These are phyloP conservation scores for Trapa incisa DNA, from an alignment of 345 rosid genomes.

Conservation along the genomic window DNA sequence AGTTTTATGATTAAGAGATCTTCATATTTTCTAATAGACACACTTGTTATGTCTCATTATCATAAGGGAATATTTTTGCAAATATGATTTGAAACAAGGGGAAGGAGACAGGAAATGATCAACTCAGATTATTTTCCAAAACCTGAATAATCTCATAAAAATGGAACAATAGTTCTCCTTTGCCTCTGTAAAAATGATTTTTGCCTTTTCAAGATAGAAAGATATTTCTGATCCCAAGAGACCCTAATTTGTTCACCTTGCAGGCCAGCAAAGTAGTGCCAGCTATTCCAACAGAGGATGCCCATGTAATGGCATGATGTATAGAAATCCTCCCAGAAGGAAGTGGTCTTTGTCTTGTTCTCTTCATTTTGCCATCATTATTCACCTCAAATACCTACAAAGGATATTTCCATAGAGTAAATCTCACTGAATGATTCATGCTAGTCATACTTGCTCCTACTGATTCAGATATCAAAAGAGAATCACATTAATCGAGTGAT, in stretches of 20 bases:
- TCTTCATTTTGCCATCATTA: constrained; percentile 88
- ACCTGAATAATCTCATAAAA: background rate
- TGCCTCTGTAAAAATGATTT: background rate
- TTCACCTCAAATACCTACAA: constrained; percentile 66
- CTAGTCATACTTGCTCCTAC: background rate
- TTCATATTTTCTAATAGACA: too few relatives aligned
- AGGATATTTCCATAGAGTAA: background rate
- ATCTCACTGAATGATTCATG: background rate
- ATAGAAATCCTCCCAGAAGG: constrained; percentile 71
- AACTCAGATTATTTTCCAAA: background rate
- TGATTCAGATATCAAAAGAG: background rate
- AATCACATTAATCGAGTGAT: background rate
- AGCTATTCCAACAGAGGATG: constrained; percentile 55
- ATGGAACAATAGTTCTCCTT: background rate
- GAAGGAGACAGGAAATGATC: too few relatives aligned
- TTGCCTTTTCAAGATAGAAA: background rate
- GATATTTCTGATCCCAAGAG: background rate
- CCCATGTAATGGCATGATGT: constrained; percentile 71
- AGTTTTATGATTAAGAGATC: too few relatives aligned
- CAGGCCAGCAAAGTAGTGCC: constrained; percentile 70
- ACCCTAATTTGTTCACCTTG: constrained; percentile 40
- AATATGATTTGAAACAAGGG: background rate
- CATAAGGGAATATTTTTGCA: background rate
- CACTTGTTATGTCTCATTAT: too few relatives aligned
- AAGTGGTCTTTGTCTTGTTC: constrained; percentile 72